Percentiles rank a stretch among this genome's conserved stretches.
These are phyloP conservation scores for Suillus decipiens DNA, from an alignment of 768 basidiomycete species.

Conservation along the genomic window DNA sequence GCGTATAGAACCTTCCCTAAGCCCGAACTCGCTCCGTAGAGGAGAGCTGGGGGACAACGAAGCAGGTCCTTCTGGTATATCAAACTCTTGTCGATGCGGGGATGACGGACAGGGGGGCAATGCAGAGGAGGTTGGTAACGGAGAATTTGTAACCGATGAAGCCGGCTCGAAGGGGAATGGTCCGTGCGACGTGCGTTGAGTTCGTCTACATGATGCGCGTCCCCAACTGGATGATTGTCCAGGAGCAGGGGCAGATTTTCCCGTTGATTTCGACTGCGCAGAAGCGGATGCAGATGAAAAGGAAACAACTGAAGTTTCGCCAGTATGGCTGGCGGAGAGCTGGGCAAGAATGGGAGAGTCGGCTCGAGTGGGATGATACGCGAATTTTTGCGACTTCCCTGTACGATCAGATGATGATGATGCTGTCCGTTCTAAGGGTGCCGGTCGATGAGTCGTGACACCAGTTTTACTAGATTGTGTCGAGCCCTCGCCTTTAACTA, in stretches of 20 bases:
- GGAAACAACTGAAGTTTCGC: slow-evolving; percentile 34
- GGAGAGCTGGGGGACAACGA: slow-evolving; percentile 20
- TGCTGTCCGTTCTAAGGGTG: slow-evolving; percentile 25
- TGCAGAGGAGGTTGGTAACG: slow-evolving; percentile 22
- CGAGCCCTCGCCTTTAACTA: slow-evolving; percentile 11
- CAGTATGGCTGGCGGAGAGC: slow-evolving; percentile 40
- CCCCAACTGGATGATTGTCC: slow-evolving; percentile 59
- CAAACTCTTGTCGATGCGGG: slow-evolving; percentile 12
- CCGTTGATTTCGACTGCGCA: slow-evolving; percentile 43
- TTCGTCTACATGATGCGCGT: slow-evolving; percentile 47
- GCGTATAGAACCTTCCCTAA: slow-evolving; percentile 28
- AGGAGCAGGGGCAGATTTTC: slow-evolving; percentile 27
- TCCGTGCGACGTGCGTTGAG: slow-evolving; percentile 50
- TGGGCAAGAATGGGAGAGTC: slow-evolving; percentile 26
- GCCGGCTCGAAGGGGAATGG: slow-evolving; percentile 71
- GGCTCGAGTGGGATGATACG: slow-evolving; percentile 16
- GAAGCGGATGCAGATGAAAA: slow-evolving; percentile 30
- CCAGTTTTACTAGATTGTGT: slow-evolving; percentile 5
- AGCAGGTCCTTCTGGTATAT: slow-evolving; percentile 13
- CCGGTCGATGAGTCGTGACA: slow-evolving; percentile 18
- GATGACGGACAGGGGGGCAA: slow-evolving; percentile 18
- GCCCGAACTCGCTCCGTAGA: slow-evolving; percentile 34
- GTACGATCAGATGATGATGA: slow-evolving; percentile 29
- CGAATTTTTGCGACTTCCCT: slow-evolving; percentile 14
- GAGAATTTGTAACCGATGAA: slow-evolving; percentile 49